Evolutionary conservation across 257 asterid genomes (phyloP).

Genomic region (Primulina tabacum): DNA sequence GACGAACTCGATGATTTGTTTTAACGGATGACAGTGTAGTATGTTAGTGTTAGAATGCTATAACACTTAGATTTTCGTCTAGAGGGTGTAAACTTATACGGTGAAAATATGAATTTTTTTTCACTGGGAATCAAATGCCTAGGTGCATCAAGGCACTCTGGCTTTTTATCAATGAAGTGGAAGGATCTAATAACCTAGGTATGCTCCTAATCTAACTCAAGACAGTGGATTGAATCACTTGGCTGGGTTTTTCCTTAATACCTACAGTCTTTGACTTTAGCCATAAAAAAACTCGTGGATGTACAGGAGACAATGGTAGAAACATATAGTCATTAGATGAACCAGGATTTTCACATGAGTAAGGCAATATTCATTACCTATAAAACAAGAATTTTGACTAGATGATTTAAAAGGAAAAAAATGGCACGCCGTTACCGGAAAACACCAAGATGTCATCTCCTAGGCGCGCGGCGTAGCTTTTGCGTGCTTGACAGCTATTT

Average conservation of each 20-base stretch:
- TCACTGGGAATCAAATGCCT: background rate
- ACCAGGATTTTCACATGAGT: conserved; percentile 2
- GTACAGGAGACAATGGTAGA: conserved; percentile 13
- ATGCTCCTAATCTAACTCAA: background rate
- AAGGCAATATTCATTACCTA: conserved; percentile 2
- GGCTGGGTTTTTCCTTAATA: background rate
- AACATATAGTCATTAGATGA: background rate
- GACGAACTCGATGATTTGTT: background rate
- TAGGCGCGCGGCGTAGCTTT: background rate
- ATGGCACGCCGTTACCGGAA: background rate
- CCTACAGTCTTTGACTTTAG: background rate
- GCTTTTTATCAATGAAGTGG: background rate
- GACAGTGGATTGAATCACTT: background rate
- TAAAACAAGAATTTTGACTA: background rate
- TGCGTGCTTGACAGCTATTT: background rate
- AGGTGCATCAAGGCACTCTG: background rate
- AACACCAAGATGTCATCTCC: background rate
- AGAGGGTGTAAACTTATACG: background rate
- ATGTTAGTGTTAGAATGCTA: background rate
- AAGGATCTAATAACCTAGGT: background rate
- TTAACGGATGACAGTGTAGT: background rate
- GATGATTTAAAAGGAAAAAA: background rate
- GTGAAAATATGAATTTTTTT: background rate
- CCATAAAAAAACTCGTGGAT: conserved; percentile 1
- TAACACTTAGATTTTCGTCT: background rate